Base-by-base conservation (phyloP, 352 stramenopile genomes). In the Globisporangium echinulatum region DNA sequence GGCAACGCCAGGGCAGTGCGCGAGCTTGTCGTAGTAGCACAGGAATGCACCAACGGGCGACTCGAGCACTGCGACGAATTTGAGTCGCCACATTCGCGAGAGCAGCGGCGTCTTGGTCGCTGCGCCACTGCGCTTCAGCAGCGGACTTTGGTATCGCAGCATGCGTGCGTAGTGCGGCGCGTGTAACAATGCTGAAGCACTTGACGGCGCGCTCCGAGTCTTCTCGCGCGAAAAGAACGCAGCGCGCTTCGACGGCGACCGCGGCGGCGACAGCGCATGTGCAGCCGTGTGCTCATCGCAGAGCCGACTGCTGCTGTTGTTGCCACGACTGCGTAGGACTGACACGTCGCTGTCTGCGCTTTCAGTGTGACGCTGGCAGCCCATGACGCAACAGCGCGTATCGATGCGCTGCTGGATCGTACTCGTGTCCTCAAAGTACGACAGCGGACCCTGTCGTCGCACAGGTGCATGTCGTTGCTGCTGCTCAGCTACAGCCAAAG, bases 1-100 rank as follows among this genome's bases (percentile, higher is more conserved):
- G 0, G 76, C 75, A 37, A 74, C 70, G 1, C 79, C 75, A 6
- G 82, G 81, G 50, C 77, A 88, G 48, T 89, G 82, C 3, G 71
- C 57, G 0, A 87, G 62, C 54, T 84, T 84, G 66, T 92, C 77
- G 58, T 87, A 89, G 53, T 90, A 92, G 63, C 79, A 87, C 15
- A 92, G 63, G 55, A 85, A 88, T 4, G 69, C 73, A 1, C 82
- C 82, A 5, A 90, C 64, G 0, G 82, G 79, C 0, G 79, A 88
- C 49, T 88, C 80, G 7, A 89, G 75, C 3, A 90, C 51, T 10
- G 70, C 75, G 3, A 64, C 70, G 33, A 77, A 68, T 56, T 92
- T 92, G 5, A 57, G 54, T 40, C 70, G 77, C 82, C 82, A 92
- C 13, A 64, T 42, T 40, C 87, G 87, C 1, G 69, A 74, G 39